Percentiles rank a stretch among this genome's conserved stretches.
These are phyloP conservation scores for Pseudogymnoascus sp. DNA, from an alignment of 2,329 filamentous ascomycete genomes.

Conservation along the genomic window DNA sequence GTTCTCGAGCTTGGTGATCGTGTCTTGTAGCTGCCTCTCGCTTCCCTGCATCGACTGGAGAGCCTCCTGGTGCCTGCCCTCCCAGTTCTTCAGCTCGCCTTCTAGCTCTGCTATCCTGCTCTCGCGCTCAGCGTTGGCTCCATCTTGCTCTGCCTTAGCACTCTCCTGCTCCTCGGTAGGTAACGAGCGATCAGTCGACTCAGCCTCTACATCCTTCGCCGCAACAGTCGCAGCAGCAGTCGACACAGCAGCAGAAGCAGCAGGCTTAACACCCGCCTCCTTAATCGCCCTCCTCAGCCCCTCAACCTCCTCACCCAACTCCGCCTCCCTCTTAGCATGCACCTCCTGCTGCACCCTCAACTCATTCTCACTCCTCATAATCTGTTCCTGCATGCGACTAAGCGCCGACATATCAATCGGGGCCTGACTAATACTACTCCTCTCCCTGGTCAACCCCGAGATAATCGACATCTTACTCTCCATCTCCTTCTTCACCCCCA, in stretches of 20 bases:
- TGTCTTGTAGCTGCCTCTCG: slow-evolving; percentile 64
- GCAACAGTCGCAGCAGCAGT: slow-evolving; percentile 11
- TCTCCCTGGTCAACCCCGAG: slow-evolving; percentile 83
- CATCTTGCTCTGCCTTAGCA: slow-evolving; percentile 26
- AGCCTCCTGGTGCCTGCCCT: slow-evolving; percentile 64
- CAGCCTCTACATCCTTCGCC: slow-evolving; percentile 18
- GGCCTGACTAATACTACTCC: slow-evolving; percentile 74
- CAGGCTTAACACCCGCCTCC: slow-evolving; percentile 16
- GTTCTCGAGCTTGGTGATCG: slow-evolving; percentile 65
- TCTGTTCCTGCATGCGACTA: slow-evolving; percentile 76
- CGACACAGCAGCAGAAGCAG: slow-evolving; percentile 25
- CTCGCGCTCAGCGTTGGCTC: slow-evolving; percentile 27
- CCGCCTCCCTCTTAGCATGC: slow-evolving; percentile 66
- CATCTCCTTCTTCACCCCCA: slow-evolving; percentile 86
- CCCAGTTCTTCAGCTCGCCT: slow-evolving; percentile 65
- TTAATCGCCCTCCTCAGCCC: slow-evolving; percentile 44
- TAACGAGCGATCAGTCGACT: slow-evolving; percentile 16
- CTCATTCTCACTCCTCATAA: slow-evolving; percentile 78
- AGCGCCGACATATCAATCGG: slow-evolving; percentile 90
- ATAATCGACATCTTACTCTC: slow-evolving; percentile 96
- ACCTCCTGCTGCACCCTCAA: slow-evolving; percentile 66
- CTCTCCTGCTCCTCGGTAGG: slow-evolving; percentile 19
- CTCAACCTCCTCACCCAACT: slow-evolving; percentile 65
- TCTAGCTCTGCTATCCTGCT: slow-evolving; percentile 54
- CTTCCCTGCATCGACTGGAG: slow-evolving; percentile 65